These are phyloP conservation scores for Multifurca ochricompacta DNA, from an alignment of 768 basidiomycete genomes.

Conservation along the genomic window DNA sequence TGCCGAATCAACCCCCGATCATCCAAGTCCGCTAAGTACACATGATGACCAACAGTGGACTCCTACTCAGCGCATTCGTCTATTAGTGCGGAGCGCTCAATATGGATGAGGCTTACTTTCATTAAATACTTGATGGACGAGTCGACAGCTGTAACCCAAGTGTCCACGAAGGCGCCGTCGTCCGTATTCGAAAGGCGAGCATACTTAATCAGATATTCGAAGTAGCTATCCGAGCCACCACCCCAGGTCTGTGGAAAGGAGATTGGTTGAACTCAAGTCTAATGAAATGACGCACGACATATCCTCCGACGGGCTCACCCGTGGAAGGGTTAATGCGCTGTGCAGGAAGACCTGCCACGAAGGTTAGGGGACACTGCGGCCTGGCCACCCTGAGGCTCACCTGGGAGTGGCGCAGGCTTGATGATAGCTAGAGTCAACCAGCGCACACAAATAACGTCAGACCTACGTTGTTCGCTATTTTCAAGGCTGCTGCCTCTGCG, in stretches of 20 bases:
- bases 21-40: constrained; percentile 62
- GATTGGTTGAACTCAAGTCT: not conserved
- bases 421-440: not conserved
- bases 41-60: constrained; percentile 53
- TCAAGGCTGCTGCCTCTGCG: constrained; percentile 41
- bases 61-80: constrained; percentile 31
- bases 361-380: not conserved
- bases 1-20: constrained; percentile 39
- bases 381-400: not conserved
- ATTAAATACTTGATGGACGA: constrained; percentile 57
- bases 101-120: constrained; percentile 32
- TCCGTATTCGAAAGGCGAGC: constrained; percentile 59
- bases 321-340: constrained; percentile 49
- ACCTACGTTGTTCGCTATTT: constrained; percentile 41
- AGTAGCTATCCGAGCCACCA: constrained; percentile 64
- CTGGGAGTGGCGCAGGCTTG: constrained; percentile 29
- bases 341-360: constrained; percentile 43
- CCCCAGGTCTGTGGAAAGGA: constrained; percentile 45
- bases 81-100: not conserved
- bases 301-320: constrained; percentile 43
- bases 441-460: not conserved
- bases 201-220: constrained; percentile 71
- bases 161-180: constrained; percentile 50
- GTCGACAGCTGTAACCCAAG: constrained; percentile 65
- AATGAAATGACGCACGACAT: constrained; percentile 34